Base-by-base conservation (phyloP, 345 rosid genomes). In the Mallotus nudiflorus region DNA sequence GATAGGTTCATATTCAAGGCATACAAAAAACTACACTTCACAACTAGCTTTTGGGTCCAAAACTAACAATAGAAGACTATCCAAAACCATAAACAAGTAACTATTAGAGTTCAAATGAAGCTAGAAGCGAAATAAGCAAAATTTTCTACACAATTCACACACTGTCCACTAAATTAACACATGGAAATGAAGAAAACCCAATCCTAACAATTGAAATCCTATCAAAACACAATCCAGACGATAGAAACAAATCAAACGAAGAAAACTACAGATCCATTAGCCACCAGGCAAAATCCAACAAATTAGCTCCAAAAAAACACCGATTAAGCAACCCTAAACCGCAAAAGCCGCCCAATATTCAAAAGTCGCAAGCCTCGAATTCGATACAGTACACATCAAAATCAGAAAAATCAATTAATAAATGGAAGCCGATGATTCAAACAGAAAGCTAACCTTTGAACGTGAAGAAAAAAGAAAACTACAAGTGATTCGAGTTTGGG, bases 251-350 rank as follows among this genome's bases (percentile, higher is more conserved):
- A 79, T 73, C 75, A 63, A 82, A 70, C 55, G 16, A 58, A 62
- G 74, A 70, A 80, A 79, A 72, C 72, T 29, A 80, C 66, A 89
- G 98, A 91, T 93, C 96, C 81, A 75, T 24, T 35, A 73, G 75
- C 66, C 35, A 33, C 66, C n/a, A 44, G 35, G 65, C 66, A 53
- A 67, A 65, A 75, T 59, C 66, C 37, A 64, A 79, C 68, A 67
- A 79, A 82, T 83, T 66, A 64, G 46, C 62, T 59, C 68, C 46
- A 42, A 33, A 66, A 82, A 81, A 42, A 51, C 71, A 55, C 45
- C 66, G 68, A 76, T 72, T 59, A 54, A 48, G 62, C 73, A 87
- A 80, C 80, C 83, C 79, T 75, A 75, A 67, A 28, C 22, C 60
- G 22, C 37, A 46, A 66, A 66, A 56, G 42, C 63, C 65, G 35